Base-by-base conservation (phyloP, 2,329 filamentous ascomycete genomes). In the Daldinia eschscholtzii region DNA sequence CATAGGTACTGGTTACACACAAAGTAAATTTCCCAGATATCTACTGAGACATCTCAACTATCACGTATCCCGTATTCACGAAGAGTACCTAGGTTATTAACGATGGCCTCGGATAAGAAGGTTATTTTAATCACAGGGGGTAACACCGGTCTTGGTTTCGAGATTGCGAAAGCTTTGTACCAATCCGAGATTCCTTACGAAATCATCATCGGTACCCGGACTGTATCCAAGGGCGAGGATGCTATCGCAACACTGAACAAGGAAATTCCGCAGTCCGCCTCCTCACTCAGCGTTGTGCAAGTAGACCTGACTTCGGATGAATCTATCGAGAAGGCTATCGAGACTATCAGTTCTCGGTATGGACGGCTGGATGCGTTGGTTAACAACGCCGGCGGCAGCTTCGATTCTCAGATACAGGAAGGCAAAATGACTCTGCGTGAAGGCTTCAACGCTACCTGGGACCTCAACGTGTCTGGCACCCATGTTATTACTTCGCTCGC, bases 111-210 rank as follows among this genome's bases (percentile, higher is more conserved):
- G 1, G 67, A 67, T 26, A 71, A 70, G 64, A 70, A 70, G 33
- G 57, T 71, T 20, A 30, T 71, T 18, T n/a, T 71, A 13, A 28
- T 71, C 23, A 71, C 70, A 1, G 70, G 70, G 39, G 68, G 68
- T 70, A 90, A 89, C 72, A 89, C 84, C 0, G 88, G 88, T 15
- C 83, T 91, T 20, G 89, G 89, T 2, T 85, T 83, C 41, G 84
- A 91, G 70, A 83, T 81, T 6, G 83, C 89, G 57, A 88, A 85
- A 68, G 84, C 86, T 0, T 79, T 91, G 0, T 79, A 82, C 50
- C 70, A 78, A 10, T 87, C 88, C 0, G 60, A 68, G 26, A 33
- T 75, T 0, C 79, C 78, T 7, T 90, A 90, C 75, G 80, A 84
- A 7, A 82, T 91, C 63, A 74, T 90, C 26, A 74, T 91, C 3